phyloP scores from a whole-genome alignment of 2,329 filamentous ascomycete genomes.

The Ceratocystis colombiana region DNA sequence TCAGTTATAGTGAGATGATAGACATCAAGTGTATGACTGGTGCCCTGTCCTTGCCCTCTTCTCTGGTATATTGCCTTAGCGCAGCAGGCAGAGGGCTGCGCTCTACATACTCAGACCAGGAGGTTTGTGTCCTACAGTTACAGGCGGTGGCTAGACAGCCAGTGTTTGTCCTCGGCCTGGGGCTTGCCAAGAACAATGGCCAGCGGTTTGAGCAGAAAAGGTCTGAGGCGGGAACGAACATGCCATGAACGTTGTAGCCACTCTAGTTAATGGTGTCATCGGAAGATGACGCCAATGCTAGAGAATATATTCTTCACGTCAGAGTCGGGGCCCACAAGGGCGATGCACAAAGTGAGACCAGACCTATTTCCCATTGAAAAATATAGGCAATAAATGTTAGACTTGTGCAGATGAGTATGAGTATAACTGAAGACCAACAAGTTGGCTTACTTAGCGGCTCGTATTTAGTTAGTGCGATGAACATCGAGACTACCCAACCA shows the following conservation, averaged over 20 bases:
- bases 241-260: conserved; percentile 48
- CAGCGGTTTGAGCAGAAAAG: conserved; percentile 39
- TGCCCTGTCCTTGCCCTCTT: background rate
- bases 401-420: background rate
- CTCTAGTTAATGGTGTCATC: conserved; percentile 58
- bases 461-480: background rate
- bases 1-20: conserved; percentile 51
- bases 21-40: conserved; percentile 38
- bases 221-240: conserved; percentile 49
- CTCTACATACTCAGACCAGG: conserved; percentile 47
- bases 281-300: conserved; percentile 53
- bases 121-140: conserved; percentile 40
- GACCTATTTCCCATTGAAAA: conserved; percentile 35
- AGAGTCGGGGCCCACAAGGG: conserved; percentile 31
- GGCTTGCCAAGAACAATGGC: conserved; percentile 41
- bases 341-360: conserved; percentile 37
- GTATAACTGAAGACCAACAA: background rate
- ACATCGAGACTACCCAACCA: conserved; percentile 10
- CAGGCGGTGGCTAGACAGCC: conserved; percentile 60
- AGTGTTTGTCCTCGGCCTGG: conserved; percentile 43
- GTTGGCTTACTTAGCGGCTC: background rate
- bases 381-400: background rate
- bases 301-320: conserved; percentile 52
- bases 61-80: conserved; percentile 15
- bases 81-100: conserved; percentile 34